phyloP scores from a whole-genome alignment of 2,329 filamentous ascomycete species.

The Tolypocladium cylindrosporum region DNA sequence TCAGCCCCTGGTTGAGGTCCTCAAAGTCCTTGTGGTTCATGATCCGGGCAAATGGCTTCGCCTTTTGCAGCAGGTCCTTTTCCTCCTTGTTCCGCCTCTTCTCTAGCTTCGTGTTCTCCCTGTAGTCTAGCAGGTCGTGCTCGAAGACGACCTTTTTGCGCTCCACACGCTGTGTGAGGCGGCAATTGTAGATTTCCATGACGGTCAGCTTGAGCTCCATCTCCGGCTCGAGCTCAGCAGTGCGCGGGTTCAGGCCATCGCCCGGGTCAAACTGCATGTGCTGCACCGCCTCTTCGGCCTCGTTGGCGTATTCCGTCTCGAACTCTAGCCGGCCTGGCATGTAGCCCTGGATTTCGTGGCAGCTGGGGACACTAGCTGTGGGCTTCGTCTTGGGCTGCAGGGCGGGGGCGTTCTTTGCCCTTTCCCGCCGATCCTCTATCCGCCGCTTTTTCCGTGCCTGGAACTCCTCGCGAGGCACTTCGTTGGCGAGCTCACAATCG shows the following conservation, averaged over 20 bases:
- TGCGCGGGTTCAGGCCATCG: slow-evolving; percentile 77
- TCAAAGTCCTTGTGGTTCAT: slow-evolving; percentile 93
- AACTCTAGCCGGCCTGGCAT: slow-evolving; percentile 98
- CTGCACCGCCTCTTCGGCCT: slow-evolving; percentile 95
- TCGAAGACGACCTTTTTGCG: slow-evolving; percentile 96
- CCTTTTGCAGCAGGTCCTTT: slow-evolving; percentile 79
- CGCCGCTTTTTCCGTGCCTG: slow-evolving; percentile 85
- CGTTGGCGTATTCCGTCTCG: slow-evolving; percentile 94
- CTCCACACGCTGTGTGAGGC: slow-evolving; percentile 82
- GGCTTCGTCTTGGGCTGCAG: slow-evolving; percentile 90
- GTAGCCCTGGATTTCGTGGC: slow-evolving; percentile 96
- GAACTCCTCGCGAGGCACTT: slow-evolving; percentile 83
- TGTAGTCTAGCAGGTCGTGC: slow-evolving; percentile 85
- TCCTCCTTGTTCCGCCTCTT: slow-evolving; percentile 97
- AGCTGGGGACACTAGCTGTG: slow-evolving; percentile 87
- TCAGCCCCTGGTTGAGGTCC: slow-evolving; percentile 69
- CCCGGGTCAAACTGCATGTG: slow-evolving; percentile 97
- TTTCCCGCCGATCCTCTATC: slow-evolving; percentile 86
- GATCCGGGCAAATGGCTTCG: slow-evolving; percentile 92
- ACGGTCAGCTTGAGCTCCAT: slow-evolving; percentile 97
- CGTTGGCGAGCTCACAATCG: slow-evolving; percentile 67
- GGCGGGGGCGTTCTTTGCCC: slow-evolving; percentile 71
- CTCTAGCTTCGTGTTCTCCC: slow-evolving; percentile 79
- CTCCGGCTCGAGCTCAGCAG: slow-evolving; percentile 83
- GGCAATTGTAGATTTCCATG: slow-evolving; percentile 95